Evolutionary conservation across 345 rosid species (phyloP).

Genomic region (Murraya koenigii): DNA sequence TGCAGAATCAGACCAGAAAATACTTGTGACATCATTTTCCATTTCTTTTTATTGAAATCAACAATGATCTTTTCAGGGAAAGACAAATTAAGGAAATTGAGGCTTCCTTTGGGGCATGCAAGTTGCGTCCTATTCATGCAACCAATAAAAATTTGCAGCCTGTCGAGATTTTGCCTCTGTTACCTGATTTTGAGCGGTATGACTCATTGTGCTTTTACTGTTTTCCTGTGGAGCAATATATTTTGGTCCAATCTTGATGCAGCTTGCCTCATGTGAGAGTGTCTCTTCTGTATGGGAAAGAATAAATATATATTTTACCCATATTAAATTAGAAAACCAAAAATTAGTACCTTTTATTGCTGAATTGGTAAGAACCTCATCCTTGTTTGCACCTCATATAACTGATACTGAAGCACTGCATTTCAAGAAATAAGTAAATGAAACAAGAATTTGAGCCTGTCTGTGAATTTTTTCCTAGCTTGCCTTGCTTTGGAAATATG

Average conservation of each 20-base stretch:
- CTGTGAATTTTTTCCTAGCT: background rate
- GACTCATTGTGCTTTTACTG: constrained; percentile 26
- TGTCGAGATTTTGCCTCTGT: constrained; percentile 70
- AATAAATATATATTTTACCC: background rate
- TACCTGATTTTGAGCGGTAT: constrained; percentile 91
- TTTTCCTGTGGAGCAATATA: background rate
- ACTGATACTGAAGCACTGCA: background rate
- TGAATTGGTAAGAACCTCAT: background rate
- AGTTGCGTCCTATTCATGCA: constrained; percentile 80
- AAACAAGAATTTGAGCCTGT: background rate
- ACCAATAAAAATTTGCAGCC: constrained; percentile 75
- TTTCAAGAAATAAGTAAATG: background rate
- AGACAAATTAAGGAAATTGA: constrained; percentile 91
- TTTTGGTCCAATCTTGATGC: background rate
- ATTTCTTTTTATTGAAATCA: background rate
- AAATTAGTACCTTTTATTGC: background rate
- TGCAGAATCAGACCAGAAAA: background rate
- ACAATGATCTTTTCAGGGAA: constrained; percentile 50
- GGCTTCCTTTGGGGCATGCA: constrained; percentile 82
- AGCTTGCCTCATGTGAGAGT: background rate
- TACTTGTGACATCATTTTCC: background rate
- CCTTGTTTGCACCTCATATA: background rate
- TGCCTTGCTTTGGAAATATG: background rate
- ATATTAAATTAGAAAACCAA: background rate
- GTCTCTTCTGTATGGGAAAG: background rate